Percentiles rank a stretch among this genome's conserved stretches.
These are phyloP conservation scores for Fusarium buharicum DNA, from an alignment of 2,329 filamentous ascomycete species.

Conservation along the genomic window DNA sequence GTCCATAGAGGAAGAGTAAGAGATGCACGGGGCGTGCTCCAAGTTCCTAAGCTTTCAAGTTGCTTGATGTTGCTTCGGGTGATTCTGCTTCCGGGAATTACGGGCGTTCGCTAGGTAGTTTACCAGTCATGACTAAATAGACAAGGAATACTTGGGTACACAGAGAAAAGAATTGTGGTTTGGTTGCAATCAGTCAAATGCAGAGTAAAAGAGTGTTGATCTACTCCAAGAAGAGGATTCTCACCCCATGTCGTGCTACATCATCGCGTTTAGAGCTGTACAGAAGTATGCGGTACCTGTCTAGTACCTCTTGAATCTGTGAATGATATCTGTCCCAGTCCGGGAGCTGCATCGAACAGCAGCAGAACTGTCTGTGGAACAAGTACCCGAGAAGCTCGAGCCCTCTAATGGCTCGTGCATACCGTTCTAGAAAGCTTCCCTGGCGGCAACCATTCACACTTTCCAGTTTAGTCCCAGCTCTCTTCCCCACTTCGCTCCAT, in stretches of 20 bases:
- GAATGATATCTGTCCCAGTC: conserved; percentile 31
- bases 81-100: conserved; percentile 37
- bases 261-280: not conserved
- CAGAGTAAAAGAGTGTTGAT: conserved; percentile 7
- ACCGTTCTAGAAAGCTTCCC: conserved; percentile 48
- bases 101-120: conserved; percentile 13
- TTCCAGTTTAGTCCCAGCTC: conserved; percentile 31
- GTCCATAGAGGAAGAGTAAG: conserved; percentile 8
- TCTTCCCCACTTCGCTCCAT: conserved; percentile 38
- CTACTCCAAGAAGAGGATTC: conserved; percentile 1
- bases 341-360: conserved; percentile 46
- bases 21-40: conserved; percentile 1
- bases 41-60: conserved; percentile 8
- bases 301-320: not conserved
- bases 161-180: not conserved
- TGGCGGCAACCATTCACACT: conserved; percentile 38
- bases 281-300: conserved; percentile 14
- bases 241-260: conserved; percentile 11
- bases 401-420: conserved; percentile 36
- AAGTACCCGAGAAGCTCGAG: conserved; percentile 35
- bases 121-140: conserved; percentile 12
- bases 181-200: conserved; percentile 3
- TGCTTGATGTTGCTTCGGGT: conserved; percentile 23
- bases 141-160: conserved; percentile 9
- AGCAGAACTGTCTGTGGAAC: conserved; percentile 44